Conservation (phyloP, 139 green algal species). For the Eudorina sp. region DNA sequence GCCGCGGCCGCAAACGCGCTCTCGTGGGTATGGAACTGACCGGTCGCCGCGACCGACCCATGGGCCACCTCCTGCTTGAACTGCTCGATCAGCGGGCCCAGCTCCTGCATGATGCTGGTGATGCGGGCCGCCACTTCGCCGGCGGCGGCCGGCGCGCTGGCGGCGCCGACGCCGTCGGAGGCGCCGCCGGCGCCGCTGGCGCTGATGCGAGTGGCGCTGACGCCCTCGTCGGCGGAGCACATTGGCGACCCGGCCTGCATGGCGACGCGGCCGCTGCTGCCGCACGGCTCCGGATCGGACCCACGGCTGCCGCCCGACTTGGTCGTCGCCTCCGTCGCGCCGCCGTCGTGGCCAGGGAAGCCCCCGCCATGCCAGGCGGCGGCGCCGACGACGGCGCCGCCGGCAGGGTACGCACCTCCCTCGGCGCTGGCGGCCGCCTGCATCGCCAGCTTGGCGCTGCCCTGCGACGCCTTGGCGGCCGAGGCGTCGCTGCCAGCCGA, state of each 20-base stretch:
- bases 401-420: background rate
- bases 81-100: conserved; percentile 20
- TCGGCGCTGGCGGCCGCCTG: background rate
- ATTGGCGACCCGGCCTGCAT: background rate
- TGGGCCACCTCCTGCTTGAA: conserved; percentile 4
- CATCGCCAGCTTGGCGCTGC: background rate
- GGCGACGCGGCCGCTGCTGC: background rate
- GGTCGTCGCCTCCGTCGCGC: background rate
- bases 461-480: background rate
- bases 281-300: background rate
- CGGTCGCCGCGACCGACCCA: background rate
- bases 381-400: background rate
- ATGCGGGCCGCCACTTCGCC: conserved; percentile 24
- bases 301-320: background rate
- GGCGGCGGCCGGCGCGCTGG: background rate
- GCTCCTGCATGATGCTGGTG: conserved; percentile 34
- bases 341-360: background rate
- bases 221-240: background rate
- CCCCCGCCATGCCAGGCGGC: no score
- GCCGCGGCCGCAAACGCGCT: background rate
- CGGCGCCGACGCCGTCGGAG: background rate
- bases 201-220: background rate
- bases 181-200: conserved; percentile 1
- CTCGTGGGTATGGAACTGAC: background rate
- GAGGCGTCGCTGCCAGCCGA: background rate